Base-by-base conservation (phyloP, 169 alveolate genomes). In the Plasmodium gonderi region DNA sequence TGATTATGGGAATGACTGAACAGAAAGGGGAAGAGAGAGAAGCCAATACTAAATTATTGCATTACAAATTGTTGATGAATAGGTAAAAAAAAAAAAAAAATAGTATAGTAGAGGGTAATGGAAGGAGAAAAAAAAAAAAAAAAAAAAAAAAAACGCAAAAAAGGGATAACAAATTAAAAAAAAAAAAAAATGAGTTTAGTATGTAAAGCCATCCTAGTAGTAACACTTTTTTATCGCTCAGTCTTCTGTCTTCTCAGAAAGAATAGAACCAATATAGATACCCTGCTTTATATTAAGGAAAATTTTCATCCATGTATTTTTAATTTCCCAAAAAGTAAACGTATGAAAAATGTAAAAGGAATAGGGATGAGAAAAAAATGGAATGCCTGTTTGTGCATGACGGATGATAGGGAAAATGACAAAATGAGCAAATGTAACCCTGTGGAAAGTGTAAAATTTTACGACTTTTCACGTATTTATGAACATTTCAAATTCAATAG, bases 371-470 rank as follows among this genome's bases (percentile, higher is more conserved):
- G 31, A 40, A 69, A 72, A 72, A 45, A 83, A 44, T 69, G 82
- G 54, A 79, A 83, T 60, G 64, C 11, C 20, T 17, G 49, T 23
- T 36, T 83, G 75, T 76, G 26, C 72, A 80, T 80, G 80, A 42
- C 42, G 26, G 9, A 51, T 36, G 76, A 79, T 9, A 29, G 40
- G 9, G 40, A 79, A 49, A 67, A 72, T 40, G 83, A 72, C n/a
- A 29, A 51, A 67, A 47, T 26, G 44, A 54, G 17, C 31, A 54
- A 26, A 64, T 23, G 45, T 31, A n/a, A 20, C 45, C 40, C 82
- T 20, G 76, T 3, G 33, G 83, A 72, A n/a, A 83, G 83, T 42
- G 38, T 83, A 68, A 83, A 83, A 51, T 83, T 83, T 72, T 83
- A 45, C 33, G 92, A 33, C 3, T 83, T 83, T 23, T 45, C 92